A percentile compares a stretch with the other conserved stretches of the same genome.
phyloP scores from a whole-genome alignment of 75 land plant genomes.

The Adiantum capillusveneris region DNA sequence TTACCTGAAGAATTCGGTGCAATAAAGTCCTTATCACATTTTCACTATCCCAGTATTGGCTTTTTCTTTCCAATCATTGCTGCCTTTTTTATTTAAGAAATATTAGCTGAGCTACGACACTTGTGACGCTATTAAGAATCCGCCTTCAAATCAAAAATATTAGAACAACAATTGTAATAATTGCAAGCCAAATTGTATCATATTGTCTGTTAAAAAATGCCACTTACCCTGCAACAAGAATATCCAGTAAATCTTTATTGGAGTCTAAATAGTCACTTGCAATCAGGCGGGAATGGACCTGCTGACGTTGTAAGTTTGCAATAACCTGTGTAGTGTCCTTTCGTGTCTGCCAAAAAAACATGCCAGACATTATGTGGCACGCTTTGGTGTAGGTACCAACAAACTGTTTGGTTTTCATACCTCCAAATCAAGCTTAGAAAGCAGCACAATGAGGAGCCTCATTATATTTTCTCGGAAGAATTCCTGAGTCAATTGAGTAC shows the following conservation, averaged over 20 bases:
- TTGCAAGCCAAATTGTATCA: too few relatives aligned
- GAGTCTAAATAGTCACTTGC: conserved; percentile 80
- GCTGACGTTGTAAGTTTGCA: conserved; percentile 88
- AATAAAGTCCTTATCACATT: too few relatives aligned
- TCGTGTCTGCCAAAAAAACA: conserved; percentile 44
- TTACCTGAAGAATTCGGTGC: too few relatives aligned
- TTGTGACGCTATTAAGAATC: too few relatives aligned
- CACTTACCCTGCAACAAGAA: conserved; percentile 55
- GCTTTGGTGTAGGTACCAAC: not conserved
- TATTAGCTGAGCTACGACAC: too few relatives aligned
- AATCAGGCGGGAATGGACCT: conserved; percentile 66
- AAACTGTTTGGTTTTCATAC: conserved; percentile 15
- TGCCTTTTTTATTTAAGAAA: too few relatives aligned
- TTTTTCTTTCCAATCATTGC: too few relatives aligned
- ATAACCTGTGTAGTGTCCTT: conserved; percentile 84
- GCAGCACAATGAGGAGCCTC: conserved; percentile 57
- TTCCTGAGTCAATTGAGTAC: conserved; percentile 89
- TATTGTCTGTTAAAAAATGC: too few relatives aligned
- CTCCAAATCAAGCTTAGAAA: conserved; percentile 92
- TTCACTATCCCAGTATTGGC: too few relatives aligned
- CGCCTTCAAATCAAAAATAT: too few relatives aligned
- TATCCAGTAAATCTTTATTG: conserved; percentile 69
- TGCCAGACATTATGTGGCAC: not conserved
- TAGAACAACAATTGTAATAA: too few relatives aligned
- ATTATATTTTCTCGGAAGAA: conserved; percentile 72